Conservation (phyloP, 139 green algal species). For the Picochlorum sp. region DNA sequence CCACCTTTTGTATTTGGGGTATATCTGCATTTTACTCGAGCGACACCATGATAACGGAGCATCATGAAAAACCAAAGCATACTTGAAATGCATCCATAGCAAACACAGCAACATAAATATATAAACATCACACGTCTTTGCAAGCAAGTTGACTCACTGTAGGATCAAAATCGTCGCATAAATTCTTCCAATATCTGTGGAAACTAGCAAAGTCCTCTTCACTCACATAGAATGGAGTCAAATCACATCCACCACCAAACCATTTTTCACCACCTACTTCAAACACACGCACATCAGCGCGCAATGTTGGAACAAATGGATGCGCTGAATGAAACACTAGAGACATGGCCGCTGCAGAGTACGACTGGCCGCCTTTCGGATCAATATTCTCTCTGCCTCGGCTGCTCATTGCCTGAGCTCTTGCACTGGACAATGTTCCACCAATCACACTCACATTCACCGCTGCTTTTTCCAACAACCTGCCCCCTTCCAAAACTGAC, state of each 20-base stretch:
- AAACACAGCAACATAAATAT: not conserved
- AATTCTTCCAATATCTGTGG: slow-evolving; percentile 63
- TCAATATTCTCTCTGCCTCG: slow-evolving; percentile 54
- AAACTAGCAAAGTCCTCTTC: slow-evolving; percentile 66
- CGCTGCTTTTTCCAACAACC: slow-evolving; percentile 85
- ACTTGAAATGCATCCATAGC: not conserved
- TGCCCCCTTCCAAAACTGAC: slow-evolving; percentile 78
- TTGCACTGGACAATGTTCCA: slow-evolving; percentile 48
- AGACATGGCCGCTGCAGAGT: slow-evolving; percentile 79
- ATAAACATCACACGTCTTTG: too few relatives aligned
- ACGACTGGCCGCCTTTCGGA: slow-evolving; percentile 58
- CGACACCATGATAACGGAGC: too few relatives aligned
- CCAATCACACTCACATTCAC: slow-evolving; percentile 68
- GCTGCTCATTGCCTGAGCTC: slow-evolving; percentile 57
- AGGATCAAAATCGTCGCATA: slow-evolving; percentile 62
- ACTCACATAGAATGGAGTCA: slow-evolving; percentile 85
- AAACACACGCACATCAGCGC: slow-evolving; percentile 89
- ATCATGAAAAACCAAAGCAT: too few relatives aligned
- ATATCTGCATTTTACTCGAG: too few relatives aligned
- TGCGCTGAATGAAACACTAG: slow-evolving; percentile 86
- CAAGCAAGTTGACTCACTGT: too few relatives aligned
- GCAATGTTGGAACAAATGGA: slow-evolving; percentile 85
- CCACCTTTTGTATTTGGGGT: slow-evolving; percentile 73
- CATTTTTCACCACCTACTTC: slow-evolving; percentile 56
- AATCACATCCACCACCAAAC: slow-evolving; percentile 91